Percentiles rank a stretch among this genome's conserved stretches.
Evolutionary conservation across 495 filamentous ascomycete species (phyloP).

Genomic region (Hypoxylon rickii): DNA sequence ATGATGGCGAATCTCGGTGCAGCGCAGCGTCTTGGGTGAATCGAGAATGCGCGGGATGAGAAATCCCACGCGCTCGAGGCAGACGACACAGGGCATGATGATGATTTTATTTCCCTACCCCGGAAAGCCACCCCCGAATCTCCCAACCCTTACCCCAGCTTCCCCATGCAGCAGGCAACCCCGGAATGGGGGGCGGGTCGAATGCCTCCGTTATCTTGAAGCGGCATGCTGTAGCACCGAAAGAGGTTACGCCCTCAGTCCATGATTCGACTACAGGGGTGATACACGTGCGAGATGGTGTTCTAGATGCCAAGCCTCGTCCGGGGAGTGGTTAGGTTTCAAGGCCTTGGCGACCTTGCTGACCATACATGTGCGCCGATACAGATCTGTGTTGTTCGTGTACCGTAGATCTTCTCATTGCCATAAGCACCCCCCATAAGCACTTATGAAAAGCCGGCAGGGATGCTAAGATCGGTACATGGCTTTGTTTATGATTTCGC

Average conservation of each 20-base stretch:
- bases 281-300: slow-evolving; percentile 13
- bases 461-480: slow-evolving; percentile 6
- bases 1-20: slow-evolving; percentile 9
- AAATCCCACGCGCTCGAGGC: background rate
- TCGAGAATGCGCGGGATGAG: slow-evolving; percentile 1
- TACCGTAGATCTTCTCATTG: slow-evolving; percentile 10
- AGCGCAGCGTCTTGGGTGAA: background rate
- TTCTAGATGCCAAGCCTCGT: slow-evolving; percentile 22
- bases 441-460: slow-evolving; percentile 14
- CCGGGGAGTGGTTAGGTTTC: slow-evolving; percentile 12
- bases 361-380: background rate
- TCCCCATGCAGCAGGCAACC: slow-evolving; percentile 18
- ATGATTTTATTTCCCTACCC: slow-evolving; percentile 23
- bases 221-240: slow-evolving; percentile 5
- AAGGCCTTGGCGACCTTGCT: slow-evolving; percentile 21
- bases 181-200: slow-evolving; percentile 22
- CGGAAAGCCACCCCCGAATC: slow-evolving; percentile 10
- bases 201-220: slow-evolving; percentile 15
- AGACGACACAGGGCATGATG: slow-evolving; percentile 4
- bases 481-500: background rate
- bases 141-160: slow-evolving; percentile 14
- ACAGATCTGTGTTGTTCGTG: slow-evolving; percentile 13
- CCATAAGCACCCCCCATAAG: background rate
- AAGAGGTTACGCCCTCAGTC: slow-evolving; percentile 6
- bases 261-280: slow-evolving; percentile 15